phyloP scores from a whole-genome alignment of 495 filamentous ascomycete species.

The Penicillium pancosmium region DNA sequence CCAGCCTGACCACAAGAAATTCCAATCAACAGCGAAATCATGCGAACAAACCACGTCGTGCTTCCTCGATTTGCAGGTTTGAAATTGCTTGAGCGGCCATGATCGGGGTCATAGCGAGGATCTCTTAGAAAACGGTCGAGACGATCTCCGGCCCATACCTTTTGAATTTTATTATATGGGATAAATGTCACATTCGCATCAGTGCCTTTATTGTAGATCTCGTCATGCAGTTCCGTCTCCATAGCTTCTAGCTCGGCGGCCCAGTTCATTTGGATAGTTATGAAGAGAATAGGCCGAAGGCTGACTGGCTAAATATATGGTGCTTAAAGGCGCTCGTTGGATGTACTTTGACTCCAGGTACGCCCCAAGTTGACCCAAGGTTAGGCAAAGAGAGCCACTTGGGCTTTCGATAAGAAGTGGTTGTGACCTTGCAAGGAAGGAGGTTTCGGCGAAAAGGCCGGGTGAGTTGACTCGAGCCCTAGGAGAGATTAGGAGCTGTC shows the following conservation, averaged over 20 bases:
- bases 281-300: neutral
- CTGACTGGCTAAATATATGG: too few relatives aligned
- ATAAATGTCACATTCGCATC: neutral
- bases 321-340: too few relatives aligned
- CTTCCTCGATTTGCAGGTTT: neutral
- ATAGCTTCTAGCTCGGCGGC: neutral
- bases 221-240: neutral
- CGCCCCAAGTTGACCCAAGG: neutral
- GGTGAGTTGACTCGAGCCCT: neutral
- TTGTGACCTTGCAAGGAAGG: neutral
- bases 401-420: neutral
- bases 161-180: neutral
- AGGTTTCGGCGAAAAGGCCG: neutral
- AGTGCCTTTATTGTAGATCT: neutral
- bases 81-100: neutral
- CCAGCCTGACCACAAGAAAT: conserved; percentile 6
- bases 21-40: neutral
- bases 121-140: conserved; percentile 3
- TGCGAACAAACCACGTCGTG: neutral
- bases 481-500: neutral
- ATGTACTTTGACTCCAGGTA: too few relatives aligned
- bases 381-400: neutral
- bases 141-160: conserved; percentile 6
- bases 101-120: neutral
- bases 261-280: neutral